These are phyloP conservation scores for Colletotrichum shisoi DNA, from an alignment of 2,329 filamentous ascomycete species.

Conservation along the genomic window DNA sequence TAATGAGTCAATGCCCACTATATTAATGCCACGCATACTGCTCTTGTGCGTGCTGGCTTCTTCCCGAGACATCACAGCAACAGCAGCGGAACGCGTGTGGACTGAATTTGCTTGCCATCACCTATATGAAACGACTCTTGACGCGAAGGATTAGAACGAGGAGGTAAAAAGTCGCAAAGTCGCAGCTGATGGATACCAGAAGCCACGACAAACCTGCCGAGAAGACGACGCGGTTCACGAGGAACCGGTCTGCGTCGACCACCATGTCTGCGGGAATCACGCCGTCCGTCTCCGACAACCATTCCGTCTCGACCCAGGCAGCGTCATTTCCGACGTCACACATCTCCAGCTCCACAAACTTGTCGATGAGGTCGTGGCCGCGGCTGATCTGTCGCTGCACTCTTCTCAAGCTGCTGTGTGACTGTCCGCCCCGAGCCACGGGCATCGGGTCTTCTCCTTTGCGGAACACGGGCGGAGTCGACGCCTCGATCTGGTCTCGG, in stretches of 20 bases:
- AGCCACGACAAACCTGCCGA: slow-evolving; percentile 34
- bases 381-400: slow-evolving; percentile 28
- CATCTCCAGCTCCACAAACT: slow-evolving; percentile 28
- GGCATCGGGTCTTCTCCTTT: slow-evolving; percentile 28
- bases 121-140: neutral
- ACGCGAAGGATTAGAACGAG: slow-evolving; percentile 7
- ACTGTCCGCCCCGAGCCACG: neutral
- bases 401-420: slow-evolving; percentile 13
- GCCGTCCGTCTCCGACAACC: slow-evolving; percentile 30
- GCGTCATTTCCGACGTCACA: slow-evolving; percentile 9
- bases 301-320: slow-evolving; percentile 26
- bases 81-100: neutral
- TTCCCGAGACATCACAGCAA: neutral
- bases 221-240: slow-evolving; percentile 29
- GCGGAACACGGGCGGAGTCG: slow-evolving; percentile 17
- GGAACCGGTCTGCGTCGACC: slow-evolving; percentile 15
- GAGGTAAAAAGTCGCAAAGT: slow-evolving; percentile 38
- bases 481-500: slow-evolving; percentile 2
- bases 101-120: neutral
- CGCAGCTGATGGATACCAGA: slow-evolving; percentile 37
- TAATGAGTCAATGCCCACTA: slow-evolving; percentile 32
- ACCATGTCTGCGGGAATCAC: slow-evolving; percentile 27
- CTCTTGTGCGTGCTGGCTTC: neutral
- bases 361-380: slow-evolving; percentile 23
- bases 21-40: slow-evolving; percentile 10